Evolutionary conservation across 2,329 filamentous ascomycete genomes (phyloP).

Genomic region (Cryoendolithus antarcticus): DNA sequence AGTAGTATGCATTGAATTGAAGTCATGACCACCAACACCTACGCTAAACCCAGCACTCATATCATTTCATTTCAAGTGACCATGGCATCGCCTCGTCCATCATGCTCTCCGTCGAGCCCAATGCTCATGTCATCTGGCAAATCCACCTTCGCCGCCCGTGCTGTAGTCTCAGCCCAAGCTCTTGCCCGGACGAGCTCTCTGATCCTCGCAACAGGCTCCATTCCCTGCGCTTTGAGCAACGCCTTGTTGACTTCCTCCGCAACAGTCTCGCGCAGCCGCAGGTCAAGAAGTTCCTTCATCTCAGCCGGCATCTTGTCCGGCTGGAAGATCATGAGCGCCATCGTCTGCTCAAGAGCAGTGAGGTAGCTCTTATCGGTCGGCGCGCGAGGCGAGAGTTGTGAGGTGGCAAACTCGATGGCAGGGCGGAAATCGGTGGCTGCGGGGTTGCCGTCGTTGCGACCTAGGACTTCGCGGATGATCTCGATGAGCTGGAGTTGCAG

Average conservation of each 20-base stretch:
- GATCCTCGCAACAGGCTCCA: constrained; percentile 68
- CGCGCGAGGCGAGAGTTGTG: constrained; percentile 76
- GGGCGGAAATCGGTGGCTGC: constrained; percentile 63
- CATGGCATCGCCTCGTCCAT: constrained; percentile 14
- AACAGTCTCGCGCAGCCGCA: constrained; percentile 68
- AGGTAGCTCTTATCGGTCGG: constrained; percentile 71
- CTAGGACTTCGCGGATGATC: constrained; percentile 61
- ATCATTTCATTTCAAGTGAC: too few species aligned
- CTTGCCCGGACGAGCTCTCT: constrained; percentile 68
- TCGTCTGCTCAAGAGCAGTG: constrained; percentile 78
- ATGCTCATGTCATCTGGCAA: constrained; percentile 29
- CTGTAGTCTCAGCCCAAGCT: constrained; percentile 68
- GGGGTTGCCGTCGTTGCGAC: constrained; percentile 39
- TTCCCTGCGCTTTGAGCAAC: constrained; percentile 61
- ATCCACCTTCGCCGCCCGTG: constrained; percentile 30
- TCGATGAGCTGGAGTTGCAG: constrained; percentile 87
- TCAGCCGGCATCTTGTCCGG: constrained; percentile 66
- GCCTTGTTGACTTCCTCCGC: constrained; percentile 82
- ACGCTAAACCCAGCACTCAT: too few species aligned
- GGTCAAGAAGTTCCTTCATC: constrained; percentile 64
- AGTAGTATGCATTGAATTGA: too few species aligned
- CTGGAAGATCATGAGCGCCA: constrained; percentile 82
- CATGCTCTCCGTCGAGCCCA: constrained; percentile 25
- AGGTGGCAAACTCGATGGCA: constrained; percentile 76
- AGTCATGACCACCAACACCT: too few species aligned